These are phyloP conservation scores for Rhizopus microsporus DNA, from an alignment of 371 early-diverging fungal species.

Conservation along the genomic window DNA sequence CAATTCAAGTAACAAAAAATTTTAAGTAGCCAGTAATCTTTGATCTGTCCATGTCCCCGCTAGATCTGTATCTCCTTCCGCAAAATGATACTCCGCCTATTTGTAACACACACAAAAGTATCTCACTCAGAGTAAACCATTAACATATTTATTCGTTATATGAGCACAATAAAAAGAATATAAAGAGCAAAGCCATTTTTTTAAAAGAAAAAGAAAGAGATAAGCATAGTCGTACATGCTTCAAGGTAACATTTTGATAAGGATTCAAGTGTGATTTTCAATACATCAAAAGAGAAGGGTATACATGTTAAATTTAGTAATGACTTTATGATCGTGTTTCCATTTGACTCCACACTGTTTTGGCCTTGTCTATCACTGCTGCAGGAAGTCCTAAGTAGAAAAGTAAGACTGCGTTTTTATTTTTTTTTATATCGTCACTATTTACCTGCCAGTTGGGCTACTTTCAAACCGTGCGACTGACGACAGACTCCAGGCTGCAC, in stretches of 20 bases:
- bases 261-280: too few species aligned
- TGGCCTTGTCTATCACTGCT: slow-evolving; percentile 2
- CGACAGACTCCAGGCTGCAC: slow-evolving; percentile 63
- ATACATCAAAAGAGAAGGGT: neutral
- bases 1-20: neutral
- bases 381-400: slow-evolving; percentile 8
- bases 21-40: neutral
- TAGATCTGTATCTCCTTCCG: slow-evolving; percentile 7
- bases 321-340: neutral
- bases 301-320: neutral
- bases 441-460: slow-evolving; percentile 69
- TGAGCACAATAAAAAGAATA: too few species aligned
- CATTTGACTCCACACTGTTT: neutral
- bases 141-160: too few species aligned
- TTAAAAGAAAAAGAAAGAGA: too few species aligned
- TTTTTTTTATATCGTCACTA: neutral
- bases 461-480: slow-evolving; percentile 70
- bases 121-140: too few species aligned
- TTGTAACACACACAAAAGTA: too few species aligned
- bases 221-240: too few species aligned
- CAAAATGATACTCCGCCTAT: neutral
- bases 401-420: neutral
- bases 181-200: too few species aligned
- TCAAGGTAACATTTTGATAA: too few species aligned
- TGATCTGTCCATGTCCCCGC: neutral